Base-by-base conservation (phyloP, 1,284 basidiomycete genomes). In the Cryptococcus depauperatus region DNA sequence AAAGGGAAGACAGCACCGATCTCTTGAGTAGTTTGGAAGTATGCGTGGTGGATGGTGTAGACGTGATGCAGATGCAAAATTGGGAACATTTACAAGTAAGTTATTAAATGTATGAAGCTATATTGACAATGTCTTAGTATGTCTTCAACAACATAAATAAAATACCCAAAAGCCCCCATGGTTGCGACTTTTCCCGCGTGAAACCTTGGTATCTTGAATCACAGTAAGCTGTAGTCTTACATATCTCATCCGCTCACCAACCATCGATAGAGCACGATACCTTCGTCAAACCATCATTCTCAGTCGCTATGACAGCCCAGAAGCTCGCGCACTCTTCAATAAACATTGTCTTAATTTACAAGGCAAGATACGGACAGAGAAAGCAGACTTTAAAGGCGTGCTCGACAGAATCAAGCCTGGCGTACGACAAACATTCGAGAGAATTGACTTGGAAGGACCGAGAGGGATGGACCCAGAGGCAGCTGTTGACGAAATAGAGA, bases 191-290 rank as follows among this genome's bases (percentile, higher is more conserved):
- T 70, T 92, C 90, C 5, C 80, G 95, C 16, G 86, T 97, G 59
- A 96, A 95, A 73, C 86, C 89, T 3, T 98, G 91, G 90, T 97
- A 93, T 69, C 78, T 98, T 9, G 93, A 98, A 61, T 84, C 83
- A 61, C 79, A 88, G 82, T 92, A 72, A 65, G 85, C 77, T 5
- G 37, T 23, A 25, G 33, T 33, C 21, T 34, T 32, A 16, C 8
- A 6, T 42, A 35, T 46, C 37, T 16, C 28, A 42, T 13, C n/a
- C 23, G 28, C 27, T 30, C 40, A 21, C 50, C 25, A 4, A 21
- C 25, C 43, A 11, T 13, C 21, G 9, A 13, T 50, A 89, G 86
- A 61, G 81, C 89, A 2, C 70, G 76, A 39, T 84, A 84, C 64
- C 75, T 97, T 4, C 83, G 93, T 5, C 93, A 98, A 70, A 84